Base-by-base conservation (phyloP, 192 early-diverging fungal species). In the Jimgerdemannia flammicorona region DNA sequence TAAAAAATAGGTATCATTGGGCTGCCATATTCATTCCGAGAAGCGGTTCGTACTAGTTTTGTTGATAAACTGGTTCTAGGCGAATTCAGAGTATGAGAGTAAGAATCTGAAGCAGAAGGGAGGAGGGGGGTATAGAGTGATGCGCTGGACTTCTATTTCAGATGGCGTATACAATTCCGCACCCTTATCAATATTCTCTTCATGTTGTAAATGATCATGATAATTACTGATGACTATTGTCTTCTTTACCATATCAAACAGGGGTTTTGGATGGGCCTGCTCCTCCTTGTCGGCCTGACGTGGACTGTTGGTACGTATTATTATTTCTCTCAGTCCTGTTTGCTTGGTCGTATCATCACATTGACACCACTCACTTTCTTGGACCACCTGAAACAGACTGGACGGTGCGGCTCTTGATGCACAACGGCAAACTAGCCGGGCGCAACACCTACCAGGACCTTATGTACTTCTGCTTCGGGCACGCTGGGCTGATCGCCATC, bases 371-470 rank as follows among this genome's bases (percentile, higher is more conserved):
- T 19, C 64, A 11, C 40, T 19, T 64, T 8, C 17, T 6, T 4
- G 4, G 19, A 59, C n/a, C 78, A n/a, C n/a, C n/a, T n/a, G n/a
- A n/a, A n/a, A n/a, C n/a, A 84, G 92, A 94, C 83, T 95, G 93
- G 93, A 94, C 93, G 4, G 84, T 94, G 67, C 86, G 90, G 10
- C 76, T 96, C 1, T 81, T 96, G 66, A 91, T 94, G 18, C 77
- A 85, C 69, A 89, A 89, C 77, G 87, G 89, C 9, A 95, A 96
- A 75, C 81, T 96, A 72, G 87, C 93, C 3, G 93, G 95, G 2
- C 85, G 88, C 69, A 89, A 79, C 4, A 91, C 93, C 2, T 97
- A 97, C 81, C 94, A 96, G 76, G 95, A 92, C 10, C 70, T 97
- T 74, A 85, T 97, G 42, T 85, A 88, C 75, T 88, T 92, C 75